Base-by-base conservation (phyloP, 177 flowering plant species). In the Tripterygium wilfordii region DNA sequence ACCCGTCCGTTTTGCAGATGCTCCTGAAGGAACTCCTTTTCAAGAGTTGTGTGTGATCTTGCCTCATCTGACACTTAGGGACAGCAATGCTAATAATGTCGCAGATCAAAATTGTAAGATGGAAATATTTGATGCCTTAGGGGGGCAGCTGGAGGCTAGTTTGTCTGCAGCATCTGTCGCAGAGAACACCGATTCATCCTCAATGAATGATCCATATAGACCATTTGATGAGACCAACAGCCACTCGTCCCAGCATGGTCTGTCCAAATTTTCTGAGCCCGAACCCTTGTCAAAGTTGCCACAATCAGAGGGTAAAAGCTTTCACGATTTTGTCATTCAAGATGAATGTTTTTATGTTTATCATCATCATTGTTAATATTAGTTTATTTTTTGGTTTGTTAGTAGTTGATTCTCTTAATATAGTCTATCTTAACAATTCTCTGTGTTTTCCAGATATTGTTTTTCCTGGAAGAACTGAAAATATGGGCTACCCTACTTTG, bases 11-110 rank as follows among this genome's bases (percentile, higher is more conserved):
- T 55, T 78, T 41, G 70, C 79, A 36, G 96, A 80, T 78, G 87
- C 95, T 44, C 85, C 91, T n/a, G 91, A 82, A 45, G 83, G 76
- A 42, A 62, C 84, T 24, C 78, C 94, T 38, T 92, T 88, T 48
- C 79, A 33, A 42, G 69, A 70, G 23, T 65, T 92, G 49, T 95
- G 89, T 19, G 82, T 79, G 36, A 62, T 92, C 39, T 77, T 92
- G 82, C 94, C 96, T 32, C 85, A 76, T 52, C 57, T 89, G 62
- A 75, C 50, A 61, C 47, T 30, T 26, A 51, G 42, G 19, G 61
- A 43, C 37, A 66, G 48, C 30, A 42, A 49, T 44, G 66, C 55
- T 24, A 23, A 20, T 17, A 41, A 55, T 50, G 48, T 26, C 55
- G 26, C 50, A 24, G 62, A 61, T 49, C 10, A 42, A 40, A 57